These are phyloP conservation scores for Eucalyptus marginata DNA, from an alignment of 345 rosid genomes.

Conservation along the genomic window DNA sequence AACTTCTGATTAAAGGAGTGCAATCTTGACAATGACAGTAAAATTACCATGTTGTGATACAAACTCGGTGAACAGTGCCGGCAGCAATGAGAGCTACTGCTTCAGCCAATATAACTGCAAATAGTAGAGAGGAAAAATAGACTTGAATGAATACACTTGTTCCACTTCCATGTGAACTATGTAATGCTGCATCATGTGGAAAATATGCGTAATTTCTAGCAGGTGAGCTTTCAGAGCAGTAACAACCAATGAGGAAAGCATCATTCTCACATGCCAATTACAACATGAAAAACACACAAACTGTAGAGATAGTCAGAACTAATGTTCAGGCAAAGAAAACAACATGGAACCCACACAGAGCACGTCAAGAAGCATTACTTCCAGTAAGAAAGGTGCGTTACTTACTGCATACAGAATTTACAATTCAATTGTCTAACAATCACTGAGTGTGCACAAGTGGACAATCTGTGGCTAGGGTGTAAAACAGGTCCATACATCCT, in stretches of 20 bases:
- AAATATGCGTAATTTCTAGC: neutral
- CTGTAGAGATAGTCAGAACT: neutral
- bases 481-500: neutral
- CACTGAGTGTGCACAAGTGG: neutral
- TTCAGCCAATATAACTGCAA: conserved; percentile 65
- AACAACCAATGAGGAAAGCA: neutral
- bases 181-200: neutral
- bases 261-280: neutral
- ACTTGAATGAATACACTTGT: neutral
- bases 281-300: neutral
- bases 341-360: neutral
- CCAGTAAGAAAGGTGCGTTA: neutral
- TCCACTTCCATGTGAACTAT: neutral
- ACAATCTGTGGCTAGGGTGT: neutral
- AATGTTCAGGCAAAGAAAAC: neutral
- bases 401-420: neutral
- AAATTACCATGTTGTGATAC: conserved; percentile 85
- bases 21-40: neutral
- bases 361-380: neutral
- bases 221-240: neutral
- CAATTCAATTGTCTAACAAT: neutral
- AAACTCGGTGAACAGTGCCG: conserved; percentile 76
- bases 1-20: neutral
- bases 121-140: neutral
- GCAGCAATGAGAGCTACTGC: conserved; percentile 67